A percentile compares a stretch with the other conserved stretches of the same genome.
Conservation (phyloP, 2,329 filamentous ascomycete species). For the Alternaria infectoria region DNA sequence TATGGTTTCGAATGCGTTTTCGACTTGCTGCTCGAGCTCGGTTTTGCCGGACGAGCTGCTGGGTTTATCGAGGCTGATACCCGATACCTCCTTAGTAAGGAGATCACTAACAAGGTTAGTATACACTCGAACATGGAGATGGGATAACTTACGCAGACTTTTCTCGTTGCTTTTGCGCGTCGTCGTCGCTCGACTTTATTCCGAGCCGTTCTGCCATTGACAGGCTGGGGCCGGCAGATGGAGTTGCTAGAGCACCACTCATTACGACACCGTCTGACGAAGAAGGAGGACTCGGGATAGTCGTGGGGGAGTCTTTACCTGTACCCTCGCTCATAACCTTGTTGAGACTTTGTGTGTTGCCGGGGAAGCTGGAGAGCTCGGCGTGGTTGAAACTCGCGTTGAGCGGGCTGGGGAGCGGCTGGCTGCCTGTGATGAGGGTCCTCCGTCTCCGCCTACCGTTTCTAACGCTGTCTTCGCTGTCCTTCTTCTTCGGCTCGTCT, state of each 20-base stretch:
- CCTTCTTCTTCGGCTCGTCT: constrained; percentile 68
- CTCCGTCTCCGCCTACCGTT: constrained; percentile 88
- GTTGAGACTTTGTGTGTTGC: constrained; percentile 75
- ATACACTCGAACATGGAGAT: background rate
- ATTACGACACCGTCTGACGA: constrained; percentile 58
- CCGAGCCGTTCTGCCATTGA: constrained; percentile 67
- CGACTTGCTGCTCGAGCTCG: constrained; percentile 57
- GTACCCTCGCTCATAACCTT: constrained; percentile 76
- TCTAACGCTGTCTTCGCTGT: constrained; percentile 86
- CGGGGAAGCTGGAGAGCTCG: constrained; percentile 68
- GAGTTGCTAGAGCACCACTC: constrained; percentile 61
- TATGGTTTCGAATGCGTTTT: constrained; percentile 75
- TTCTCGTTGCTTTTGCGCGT: constrained; percentile 78
- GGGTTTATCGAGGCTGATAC: constrained; percentile 84
- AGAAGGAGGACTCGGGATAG: constrained; percentile 49
- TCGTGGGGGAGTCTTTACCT: constrained; percentile 62
- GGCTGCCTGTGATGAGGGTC: constrained; percentile 95
- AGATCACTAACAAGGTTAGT: constrained; percentile 68
- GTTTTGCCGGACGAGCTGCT: constrained; percentile 59
- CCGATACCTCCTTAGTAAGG: constrained; percentile 89
- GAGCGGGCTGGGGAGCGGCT: constrained; percentile 91
- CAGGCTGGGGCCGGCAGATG: constrained; percentile 51
- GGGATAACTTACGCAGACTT: constrained; percentile 80
- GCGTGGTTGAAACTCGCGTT: constrained; percentile 87
- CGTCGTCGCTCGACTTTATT: constrained; percentile 60